A percentile compares a stretch with the other conserved stretches of the same genome.
Evolutionary conservation across 306 rosid genomes (phyloP).

Genomic region (Rosa chinensis): DNA sequence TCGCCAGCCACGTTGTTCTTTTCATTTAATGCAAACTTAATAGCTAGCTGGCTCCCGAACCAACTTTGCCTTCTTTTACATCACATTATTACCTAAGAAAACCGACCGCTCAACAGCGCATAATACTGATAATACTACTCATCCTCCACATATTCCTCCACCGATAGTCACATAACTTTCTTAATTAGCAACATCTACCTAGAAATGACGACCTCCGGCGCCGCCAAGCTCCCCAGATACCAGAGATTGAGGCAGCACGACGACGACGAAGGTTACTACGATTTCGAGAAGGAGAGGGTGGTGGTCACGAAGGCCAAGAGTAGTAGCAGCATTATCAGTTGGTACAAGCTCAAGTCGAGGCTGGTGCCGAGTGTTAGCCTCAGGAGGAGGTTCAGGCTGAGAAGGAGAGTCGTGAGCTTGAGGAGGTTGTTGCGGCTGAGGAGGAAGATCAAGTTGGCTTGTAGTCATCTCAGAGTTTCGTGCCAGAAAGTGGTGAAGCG

Average conservation of each 20-base stretch:
- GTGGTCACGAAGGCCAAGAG: conserved; percentile 28
- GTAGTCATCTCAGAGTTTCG: conserved; percentile 41
- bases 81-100: conserved; percentile 6
- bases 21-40: conserved; percentile 40
- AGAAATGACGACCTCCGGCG: conserved; percentile 23
- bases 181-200: background rate
- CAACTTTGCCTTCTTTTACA: background rate
- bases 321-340: background rate
- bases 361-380: conserved; percentile 22
- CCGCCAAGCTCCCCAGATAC: conserved; percentile 42
- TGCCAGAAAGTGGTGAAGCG: conserved; percentile 46
- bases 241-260: conserved; percentile 40
- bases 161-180: background rate
- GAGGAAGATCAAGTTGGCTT: conserved; percentile 44
- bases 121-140: background rate
- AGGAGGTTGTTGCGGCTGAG: conserved; percentile 52
- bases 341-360: conserved; percentile 38
- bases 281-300: conserved; percentile 20
- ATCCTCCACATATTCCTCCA: background rate
- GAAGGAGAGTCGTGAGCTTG: conserved; percentile 60
- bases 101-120: conserved; percentile 21
- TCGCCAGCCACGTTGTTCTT: background rate
- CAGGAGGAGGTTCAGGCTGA: conserved; percentile 59
- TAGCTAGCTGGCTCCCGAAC: conserved; percentile 14
- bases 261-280: conserved; percentile 23